These are phyloP conservation scores for Cutaneotrichosporon spelunceum DNA, from an alignment of 1,284 basidiomycete genomes.

Conservation along the genomic window DNA sequence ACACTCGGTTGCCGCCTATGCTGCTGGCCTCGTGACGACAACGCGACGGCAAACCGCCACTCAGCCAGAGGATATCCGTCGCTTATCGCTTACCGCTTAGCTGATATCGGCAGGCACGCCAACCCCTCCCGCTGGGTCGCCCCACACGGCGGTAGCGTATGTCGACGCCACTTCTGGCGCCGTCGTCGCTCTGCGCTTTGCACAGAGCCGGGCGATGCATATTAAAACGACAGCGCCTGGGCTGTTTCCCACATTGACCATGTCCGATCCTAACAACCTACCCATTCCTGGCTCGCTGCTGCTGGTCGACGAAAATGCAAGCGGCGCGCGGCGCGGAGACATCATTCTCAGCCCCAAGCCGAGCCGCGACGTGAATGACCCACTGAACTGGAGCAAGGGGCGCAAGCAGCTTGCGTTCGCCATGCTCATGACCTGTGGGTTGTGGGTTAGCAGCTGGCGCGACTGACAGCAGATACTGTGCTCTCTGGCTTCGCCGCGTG, in stretches of 20 bases:
- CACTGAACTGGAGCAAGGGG: conserved; percentile 25
- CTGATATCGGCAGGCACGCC: not conserved
- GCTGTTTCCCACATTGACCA: not conserved
- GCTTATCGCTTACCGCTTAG: conserved; percentile 3
- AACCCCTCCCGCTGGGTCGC: not conserved
- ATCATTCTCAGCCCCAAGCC: conserved; percentile 27
- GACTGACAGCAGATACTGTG: conserved; percentile 16
- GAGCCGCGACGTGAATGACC: conserved; percentile 28
- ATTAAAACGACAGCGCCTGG: not conserved
- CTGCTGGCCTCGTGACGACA: too few relatives aligned
- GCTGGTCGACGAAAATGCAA: conserved; percentile 20
- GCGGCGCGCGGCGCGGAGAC: conserved; percentile 13
- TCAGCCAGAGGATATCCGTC: not conserved
- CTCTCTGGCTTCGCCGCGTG: conserved; percentile 18
- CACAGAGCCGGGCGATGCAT: not conserved
- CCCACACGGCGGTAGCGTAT: not conserved
- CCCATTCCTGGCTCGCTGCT: conserved; percentile 28
- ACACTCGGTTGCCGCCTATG: too few relatives aligned
- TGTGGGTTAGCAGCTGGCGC: not conserved
- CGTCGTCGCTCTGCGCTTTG: not conserved
- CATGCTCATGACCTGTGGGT: conserved; percentile 27
- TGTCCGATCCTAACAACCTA: conserved; percentile 7
- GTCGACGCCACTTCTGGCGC: not conserved
- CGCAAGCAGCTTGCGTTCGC: conserved; percentile 24
- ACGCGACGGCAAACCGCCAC: too few relatives aligned